phyloP scores from a whole-genome alignment of 2,329 filamentous ascomycete species.

The Epichloe sibirici region DNA sequence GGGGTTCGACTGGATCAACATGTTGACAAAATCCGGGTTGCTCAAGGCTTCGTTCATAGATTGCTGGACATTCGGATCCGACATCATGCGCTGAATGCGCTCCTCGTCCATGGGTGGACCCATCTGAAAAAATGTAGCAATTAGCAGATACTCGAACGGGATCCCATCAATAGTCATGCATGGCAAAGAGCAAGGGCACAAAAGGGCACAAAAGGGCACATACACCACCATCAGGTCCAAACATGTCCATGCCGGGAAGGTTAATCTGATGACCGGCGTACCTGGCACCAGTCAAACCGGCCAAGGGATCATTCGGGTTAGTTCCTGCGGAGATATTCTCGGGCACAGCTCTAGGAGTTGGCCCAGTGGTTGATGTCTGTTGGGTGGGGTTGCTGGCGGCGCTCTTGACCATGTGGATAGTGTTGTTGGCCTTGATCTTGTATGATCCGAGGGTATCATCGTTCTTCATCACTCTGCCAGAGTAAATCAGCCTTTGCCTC shows the following conservation, averaged over 20 bases:
- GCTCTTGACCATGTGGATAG: conserved; percentile 92
- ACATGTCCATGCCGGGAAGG: conserved; percentile 75
- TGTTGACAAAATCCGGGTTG: conserved; percentile 88
- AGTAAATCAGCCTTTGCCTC: conserved; percentile 92
- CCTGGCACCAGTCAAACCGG: conserved; percentile 80
- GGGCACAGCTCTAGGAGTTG: conserved; percentile 36
- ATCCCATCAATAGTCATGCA: neutral
- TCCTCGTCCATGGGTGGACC: conserved; percentile 74
- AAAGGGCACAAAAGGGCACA: conserved; percentile 26
- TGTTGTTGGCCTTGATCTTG: conserved; percentile 94
- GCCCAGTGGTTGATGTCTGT: conserved; percentile 27
- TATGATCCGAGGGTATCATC: conserved; percentile 72
- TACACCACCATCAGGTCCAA: conserved; percentile 89
- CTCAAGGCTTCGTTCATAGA: conserved; percentile 90
- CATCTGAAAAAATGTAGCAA: conserved; percentile 48
- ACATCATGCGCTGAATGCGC: conserved; percentile 70
- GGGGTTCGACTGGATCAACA: conserved; percentile 88
- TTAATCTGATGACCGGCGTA: conserved; percentile 80
- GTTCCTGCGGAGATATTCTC: conserved; percentile 73
- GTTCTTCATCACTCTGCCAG: conserved; percentile 92
- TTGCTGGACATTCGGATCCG: conserved; percentile 75
- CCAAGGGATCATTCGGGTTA: conserved; percentile 71
- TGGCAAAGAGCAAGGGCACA: neutral
- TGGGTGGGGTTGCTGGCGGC: conserved; percentile 67
- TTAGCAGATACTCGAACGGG: conserved; percentile 12